These are phyloP conservation scores for Phytophthora sp. DNA, from an alignment of 352 stramenopile genomes.

Conservation along the genomic window DNA sequence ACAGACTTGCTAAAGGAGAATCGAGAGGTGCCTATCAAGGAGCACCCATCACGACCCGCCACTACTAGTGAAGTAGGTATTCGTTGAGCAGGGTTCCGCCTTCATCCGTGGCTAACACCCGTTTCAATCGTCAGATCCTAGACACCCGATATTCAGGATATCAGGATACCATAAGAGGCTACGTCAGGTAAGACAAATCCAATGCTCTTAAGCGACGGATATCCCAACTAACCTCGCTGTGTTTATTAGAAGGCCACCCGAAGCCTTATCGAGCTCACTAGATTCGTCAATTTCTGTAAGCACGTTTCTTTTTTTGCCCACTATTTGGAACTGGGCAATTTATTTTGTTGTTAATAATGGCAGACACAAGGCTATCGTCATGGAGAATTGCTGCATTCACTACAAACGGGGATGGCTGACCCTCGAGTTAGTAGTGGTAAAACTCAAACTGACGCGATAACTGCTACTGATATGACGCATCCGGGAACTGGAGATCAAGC, in stretches of 20 bases:
- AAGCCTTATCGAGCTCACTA: conserved; percentile 28
- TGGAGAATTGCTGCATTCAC: conserved; percentile 30
- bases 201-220: background rate
- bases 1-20: conserved; percentile 23
- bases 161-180: conserved; percentile 46
- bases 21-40: conserved; percentile 21
- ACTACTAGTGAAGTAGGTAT: conserved; percentile 39
- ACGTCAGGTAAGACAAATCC: conserved; percentile 57
- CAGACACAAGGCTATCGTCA: conserved; percentile 30
- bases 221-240: background rate
- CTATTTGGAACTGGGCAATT: too few relatives aligned
- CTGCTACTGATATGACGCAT: conserved; percentile 12
- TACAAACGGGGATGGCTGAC: conserved; percentile 15
- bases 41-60: conserved; percentile 23
- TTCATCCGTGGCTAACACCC: background rate
- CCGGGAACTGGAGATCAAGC: conserved; percentile 10
- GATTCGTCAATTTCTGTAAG: conserved; percentile 28
- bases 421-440: conserved; percentile 13
- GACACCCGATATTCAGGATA: conserved; percentile 39
- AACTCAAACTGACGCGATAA: background rate
- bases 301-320: too few relatives aligned
- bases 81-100: background rate
- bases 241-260: conserved; percentile 24
- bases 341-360: too few relatives aligned
- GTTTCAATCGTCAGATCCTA: conserved; percentile 21